Evolutionary conservation across 345 rosid genomes (phyloP).

Genomic region (Pseudoturritis turrita): DNA sequence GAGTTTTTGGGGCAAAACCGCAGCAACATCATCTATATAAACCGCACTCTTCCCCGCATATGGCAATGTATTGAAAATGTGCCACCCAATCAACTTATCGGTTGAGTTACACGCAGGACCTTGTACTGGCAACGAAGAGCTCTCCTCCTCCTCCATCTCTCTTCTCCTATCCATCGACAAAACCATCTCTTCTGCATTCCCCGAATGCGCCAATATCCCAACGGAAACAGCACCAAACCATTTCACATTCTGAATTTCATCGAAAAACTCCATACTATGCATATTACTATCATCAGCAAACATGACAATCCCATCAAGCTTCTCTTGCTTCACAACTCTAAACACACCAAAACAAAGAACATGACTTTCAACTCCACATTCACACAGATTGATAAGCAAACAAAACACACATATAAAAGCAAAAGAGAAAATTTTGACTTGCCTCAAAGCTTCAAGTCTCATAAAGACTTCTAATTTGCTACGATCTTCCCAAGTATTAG

Average conservation of each 20-base stretch:
- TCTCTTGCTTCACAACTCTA: constrained; percentile 80
- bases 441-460: constrained; percentile 87
- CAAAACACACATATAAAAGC: not conserved
- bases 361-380: not conserved
- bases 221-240: constrained; percentile 90
- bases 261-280: constrained; percentile 96
- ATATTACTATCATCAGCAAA: constrained; percentile 96
- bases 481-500: constrained; percentile 73
- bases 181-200: constrained; percentile 44
- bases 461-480: constrained; percentile 66
- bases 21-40: constrained; percentile 73
- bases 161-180: constrained; percentile 23
- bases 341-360: constrained; percentile 17
- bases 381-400: not conserved
- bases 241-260: constrained; percentile 83
- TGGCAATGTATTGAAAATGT: constrained; percentile 63
- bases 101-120: constrained; percentile 95
- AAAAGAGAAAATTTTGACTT: not conserved
- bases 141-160: constrained; percentile 29
- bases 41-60: constrained; percentile 58
- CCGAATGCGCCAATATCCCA: constrained; percentile 72
- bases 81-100: constrained; percentile 76
- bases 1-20: constrained; percentile 74
- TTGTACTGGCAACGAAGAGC: constrained; percentile 60
- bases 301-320: constrained; percentile 89